A percentile compares a stretch with the other conserved stretches of the same genome.
These are phyloP conservation scores for Sclerotiophoma versabilis DNA, from an alignment of 2,329 filamentous ascomycete species.

Conservation along the genomic window DNA sequence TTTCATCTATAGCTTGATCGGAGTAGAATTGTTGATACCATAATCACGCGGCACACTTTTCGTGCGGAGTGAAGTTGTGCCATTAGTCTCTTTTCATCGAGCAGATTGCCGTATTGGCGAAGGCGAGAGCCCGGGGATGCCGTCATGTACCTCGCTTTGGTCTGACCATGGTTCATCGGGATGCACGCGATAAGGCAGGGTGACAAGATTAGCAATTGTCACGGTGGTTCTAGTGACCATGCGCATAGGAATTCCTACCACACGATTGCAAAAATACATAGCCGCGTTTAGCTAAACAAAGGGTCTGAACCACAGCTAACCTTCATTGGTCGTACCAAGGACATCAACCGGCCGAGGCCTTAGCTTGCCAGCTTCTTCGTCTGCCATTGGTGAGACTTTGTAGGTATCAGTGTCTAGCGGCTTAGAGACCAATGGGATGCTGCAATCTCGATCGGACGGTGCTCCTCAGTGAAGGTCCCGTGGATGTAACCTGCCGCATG, in stretches of 20 bases:
- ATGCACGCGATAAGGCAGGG: slow-evolving; percentile 26
- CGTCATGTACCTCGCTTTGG: neutral
- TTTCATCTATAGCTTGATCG: slow-evolving; percentile 1
- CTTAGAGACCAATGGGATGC: slow-evolving; percentile 17
- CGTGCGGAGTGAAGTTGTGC: slow-evolving; percentile 16
- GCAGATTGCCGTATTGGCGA: slow-evolving; percentile 15
- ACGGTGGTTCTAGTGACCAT: slow-evolving; percentile 9
- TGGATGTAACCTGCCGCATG: slow-evolving; percentile 19
- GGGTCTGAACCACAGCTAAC: slow-evolving; percentile 11
- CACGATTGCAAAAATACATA: slow-evolving; percentile 26
- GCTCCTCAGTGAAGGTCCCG: slow-evolving; percentile 14
- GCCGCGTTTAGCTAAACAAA: slow-evolving; percentile 30
- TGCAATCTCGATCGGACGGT: slow-evolving; percentile 20
- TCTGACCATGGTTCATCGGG: slow-evolving; percentile 24
- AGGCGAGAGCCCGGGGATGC: slow-evolving; percentile 4
- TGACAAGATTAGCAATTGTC: slow-evolving; percentile 17
- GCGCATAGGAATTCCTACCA: slow-evolving; percentile 19
- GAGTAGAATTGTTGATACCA: neutral
- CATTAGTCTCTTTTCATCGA: slow-evolving; percentile 2
- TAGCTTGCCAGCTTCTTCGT: slow-evolving; percentile 22
- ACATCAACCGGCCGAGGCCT: slow-evolving; percentile 17
- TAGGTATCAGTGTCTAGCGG: slow-evolving; percentile 20
- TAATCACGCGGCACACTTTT: slow-evolving; percentile 22
- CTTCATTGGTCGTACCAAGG: slow-evolving; percentile 21
- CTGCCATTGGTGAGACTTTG: slow-evolving; percentile 25